Conservation (phyloP, 2,329 filamentous ascomycete genomes). For the Beauveria australis region DNA sequence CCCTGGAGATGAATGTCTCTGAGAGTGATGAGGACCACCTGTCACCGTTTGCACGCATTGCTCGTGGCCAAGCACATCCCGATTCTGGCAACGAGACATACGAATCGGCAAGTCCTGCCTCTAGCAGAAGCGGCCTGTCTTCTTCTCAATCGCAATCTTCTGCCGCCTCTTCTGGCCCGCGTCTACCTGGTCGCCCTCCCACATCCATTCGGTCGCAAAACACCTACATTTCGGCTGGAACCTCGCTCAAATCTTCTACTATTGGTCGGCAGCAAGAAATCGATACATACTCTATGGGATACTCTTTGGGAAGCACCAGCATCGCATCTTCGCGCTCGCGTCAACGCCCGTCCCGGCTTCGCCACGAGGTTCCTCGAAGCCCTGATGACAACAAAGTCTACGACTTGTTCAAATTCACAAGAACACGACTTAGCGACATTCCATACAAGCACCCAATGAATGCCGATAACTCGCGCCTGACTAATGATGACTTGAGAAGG, state of each 20-base stretch:
- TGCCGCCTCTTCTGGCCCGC: conserved; percentile 33
- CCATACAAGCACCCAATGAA: conserved; percentile 65
- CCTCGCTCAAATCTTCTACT: conserved; percentile 34
- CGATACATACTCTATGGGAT: conserved; percentile 48
- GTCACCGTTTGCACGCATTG: conserved; percentile 67
- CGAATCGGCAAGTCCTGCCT: conserved; percentile 58
- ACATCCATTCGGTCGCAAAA: conserved; percentile 49
- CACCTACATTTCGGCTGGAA: conserved; percentile 60
- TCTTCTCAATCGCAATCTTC: conserved; percentile 48
- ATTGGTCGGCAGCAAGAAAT: conserved; percentile 22
- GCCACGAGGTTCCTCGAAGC: conserved; percentile 72
- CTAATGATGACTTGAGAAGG: conserved; percentile 70
- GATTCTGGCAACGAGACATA: conserved; percentile 51
- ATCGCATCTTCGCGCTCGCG: conserved; percentile 39
- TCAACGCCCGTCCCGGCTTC: conserved; percentile 58
- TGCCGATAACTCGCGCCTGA: conserved; percentile 50
- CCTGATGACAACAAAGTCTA: conserved; percentile 57
- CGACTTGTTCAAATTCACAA: conserved; percentile 82
- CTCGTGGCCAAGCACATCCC: conserved; percentile 53
- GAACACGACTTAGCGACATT: conserved; percentile 72
- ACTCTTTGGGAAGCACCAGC: conserved; percentile 29
- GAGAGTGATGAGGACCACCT: conserved; percentile 71
- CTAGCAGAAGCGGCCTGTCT: conserved; percentile 52
- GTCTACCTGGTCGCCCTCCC: conserved; percentile 40
- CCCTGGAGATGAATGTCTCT: conserved; percentile 50